These are phyloP conservation scores for Penicillium silybi DNA, from an alignment of 495 filamentous ascomycete species.

Conservation along the genomic window DNA sequence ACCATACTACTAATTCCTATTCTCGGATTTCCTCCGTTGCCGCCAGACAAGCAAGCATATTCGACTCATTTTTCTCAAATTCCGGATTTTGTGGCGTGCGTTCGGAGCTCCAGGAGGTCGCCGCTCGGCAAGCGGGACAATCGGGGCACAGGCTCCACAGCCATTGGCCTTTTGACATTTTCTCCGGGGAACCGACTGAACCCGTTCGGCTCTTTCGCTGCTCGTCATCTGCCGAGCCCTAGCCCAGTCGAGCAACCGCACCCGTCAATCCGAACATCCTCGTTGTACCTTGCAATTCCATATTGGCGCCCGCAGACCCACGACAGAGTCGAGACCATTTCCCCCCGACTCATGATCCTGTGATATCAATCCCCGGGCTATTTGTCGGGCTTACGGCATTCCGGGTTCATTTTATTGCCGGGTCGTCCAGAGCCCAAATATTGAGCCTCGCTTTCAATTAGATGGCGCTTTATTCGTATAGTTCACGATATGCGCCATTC, in stretches of 20 bases:
- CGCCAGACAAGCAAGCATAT: neutral
- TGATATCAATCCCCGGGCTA: neutral
- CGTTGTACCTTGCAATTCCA: neutral
- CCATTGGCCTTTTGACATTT: constrained; percentile 5
- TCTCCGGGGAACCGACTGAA: constrained; percentile 3
- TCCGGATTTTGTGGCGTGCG: constrained; percentile 10
- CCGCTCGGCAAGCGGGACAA: constrained; percentile 9
- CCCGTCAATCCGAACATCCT: neutral
- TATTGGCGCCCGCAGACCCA: constrained; percentile 5
- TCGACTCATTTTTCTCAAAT: neutral
- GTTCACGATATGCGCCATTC: too few species aligned
- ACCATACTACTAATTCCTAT: too few species aligned
- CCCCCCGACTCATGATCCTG: constrained; percentile 2
- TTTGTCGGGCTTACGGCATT: constrained; percentile 3
- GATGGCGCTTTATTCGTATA: neutral
- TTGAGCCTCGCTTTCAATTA: neutral
- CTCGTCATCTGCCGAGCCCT: constrained; percentile 14
- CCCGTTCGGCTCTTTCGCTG: constrained; percentile 11
- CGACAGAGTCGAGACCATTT: neutral
- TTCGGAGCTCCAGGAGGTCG: constrained; percentile 5
- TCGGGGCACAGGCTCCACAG: constrained; percentile 6
- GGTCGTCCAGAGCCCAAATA: neutral
- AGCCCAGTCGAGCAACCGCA: neutral
- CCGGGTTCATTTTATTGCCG: too few species aligned
- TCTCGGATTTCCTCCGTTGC: too few species aligned